Base-by-base conservation (phyloP, 805 yeast genomes). In the Kurtzmaniella fragi region DNA sequence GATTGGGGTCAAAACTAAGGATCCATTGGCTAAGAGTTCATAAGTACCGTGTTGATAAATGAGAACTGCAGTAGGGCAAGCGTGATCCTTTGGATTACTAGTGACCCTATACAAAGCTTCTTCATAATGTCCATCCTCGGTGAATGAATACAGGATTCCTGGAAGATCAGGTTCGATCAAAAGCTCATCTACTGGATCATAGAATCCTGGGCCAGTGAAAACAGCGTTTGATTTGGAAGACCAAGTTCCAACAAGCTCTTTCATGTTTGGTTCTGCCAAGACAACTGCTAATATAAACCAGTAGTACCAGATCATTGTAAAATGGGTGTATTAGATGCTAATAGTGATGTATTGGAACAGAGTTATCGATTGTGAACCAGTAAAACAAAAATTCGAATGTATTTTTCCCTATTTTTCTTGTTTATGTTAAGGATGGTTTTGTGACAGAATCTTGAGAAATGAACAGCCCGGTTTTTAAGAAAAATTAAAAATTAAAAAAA, bases 141-240 rank as follows among this genome's bases (percentile, higher is more conserved):
- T 90, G 70, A 93, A 93, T 2, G 96, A 87, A 62, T 82, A 87
- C 4, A 95, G 82, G 40, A 91, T 77, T 29, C 99, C 99, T 1
- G 99, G 96, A 31, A 93, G 72, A 7, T 90, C 91, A 2, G 99
- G 99, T 59, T 93, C 99, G 44, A 89, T 86, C 42, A 93, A 68
- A 13, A 91, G 75, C 61, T 93, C 99, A 57, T 91, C 96, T 23
- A 89, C 84, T 2, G 99, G 99, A 60, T 93, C 98, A 59, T 78
- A 93, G 57, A 93, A 93, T 2, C 90, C 84, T 5, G 98, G 96
- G 0, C 99, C 99, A 1, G 99, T 93, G 67, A 91, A 82, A 6
- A 93, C 99, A 10, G 95, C 80, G 59, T 85, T 86, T 10, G 97
- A 81, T 61, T 93, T 93, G 13, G 97, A 83, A 1, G 90, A 63